Conservation (phyloP, 192 early-diverging fungal species). For the Coemansia biformis region DNA sequence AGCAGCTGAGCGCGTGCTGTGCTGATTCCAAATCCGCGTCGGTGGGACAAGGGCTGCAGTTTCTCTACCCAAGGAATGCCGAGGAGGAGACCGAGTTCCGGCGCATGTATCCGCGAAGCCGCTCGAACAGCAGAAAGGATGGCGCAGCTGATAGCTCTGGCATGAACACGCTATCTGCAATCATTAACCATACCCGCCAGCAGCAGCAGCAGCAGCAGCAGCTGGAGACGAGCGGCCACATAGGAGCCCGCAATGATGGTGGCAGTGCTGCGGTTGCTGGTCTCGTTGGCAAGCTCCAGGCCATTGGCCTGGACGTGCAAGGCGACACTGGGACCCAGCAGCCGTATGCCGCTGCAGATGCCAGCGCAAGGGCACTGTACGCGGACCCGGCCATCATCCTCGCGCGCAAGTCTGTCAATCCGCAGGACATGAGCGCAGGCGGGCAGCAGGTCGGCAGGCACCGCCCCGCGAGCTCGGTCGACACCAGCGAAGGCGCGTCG, state of each 20-base stretch:
- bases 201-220: conserved; percentile 27
- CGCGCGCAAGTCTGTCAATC: conserved; percentile 41
- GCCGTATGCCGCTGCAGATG: conserved; percentile 7
- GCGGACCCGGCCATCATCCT: conserved; percentile 38
- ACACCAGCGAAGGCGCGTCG: conserved; percentile 1
- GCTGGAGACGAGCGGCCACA: background rate
- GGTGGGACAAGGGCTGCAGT: conserved; percentile 23
- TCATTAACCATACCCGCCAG: conserved; percentile 31
- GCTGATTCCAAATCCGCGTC: conserved; percentile 20
- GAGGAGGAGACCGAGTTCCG: conserved; percentile 40
- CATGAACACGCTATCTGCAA: conserved; percentile 13
- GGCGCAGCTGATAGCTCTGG: conserved; percentile 3
- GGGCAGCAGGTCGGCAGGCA: background rate
- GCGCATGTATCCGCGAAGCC: conserved; percentile 43
- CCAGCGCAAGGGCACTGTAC: conserved; percentile 7
- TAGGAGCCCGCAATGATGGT: background rate
- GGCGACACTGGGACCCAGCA: conserved; percentile 1
- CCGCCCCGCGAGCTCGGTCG: background rate
- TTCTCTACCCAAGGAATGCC: conserved; percentile 31
- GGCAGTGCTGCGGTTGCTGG: conserved; percentile 4
- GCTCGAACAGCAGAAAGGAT: conserved; percentile 42
- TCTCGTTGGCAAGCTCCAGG: conserved; percentile 42
- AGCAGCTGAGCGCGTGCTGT: conserved; percentile 43
- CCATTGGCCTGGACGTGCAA: conserved; percentile 29
- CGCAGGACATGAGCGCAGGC: conserved; percentile 9